phyloP scores from a whole-genome alignment of 345 rosid genomes.

The Ceriops tagal region DNA sequence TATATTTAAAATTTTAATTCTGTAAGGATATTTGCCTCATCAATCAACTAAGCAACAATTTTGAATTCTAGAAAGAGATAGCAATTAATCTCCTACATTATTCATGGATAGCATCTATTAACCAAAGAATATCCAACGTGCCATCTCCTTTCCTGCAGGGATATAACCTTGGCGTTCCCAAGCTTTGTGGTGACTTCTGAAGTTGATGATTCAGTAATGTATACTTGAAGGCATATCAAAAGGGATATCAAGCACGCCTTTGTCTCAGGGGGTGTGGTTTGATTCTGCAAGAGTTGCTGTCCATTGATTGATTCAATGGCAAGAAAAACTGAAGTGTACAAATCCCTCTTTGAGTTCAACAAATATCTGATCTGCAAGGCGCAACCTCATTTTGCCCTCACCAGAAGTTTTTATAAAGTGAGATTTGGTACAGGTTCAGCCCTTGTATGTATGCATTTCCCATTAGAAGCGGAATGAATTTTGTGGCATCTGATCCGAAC shows the following conservation, averaged over 20 bases:
- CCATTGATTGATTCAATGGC: not conserved
- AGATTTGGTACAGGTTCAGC: not conserved
- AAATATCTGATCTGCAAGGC: not conserved
- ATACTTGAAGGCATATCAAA: no score
- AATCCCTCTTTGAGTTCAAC: not conserved
- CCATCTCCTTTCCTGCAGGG: constrained; percentile 44
- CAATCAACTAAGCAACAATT: no score
- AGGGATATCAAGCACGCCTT: no score
- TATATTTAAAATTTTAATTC: no score
- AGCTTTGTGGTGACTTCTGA: constrained; percentile 61
- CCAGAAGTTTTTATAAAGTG: no score
- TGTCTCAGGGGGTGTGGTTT: no score
- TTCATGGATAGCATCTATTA: no score
- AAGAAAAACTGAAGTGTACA: constrained; percentile 1
- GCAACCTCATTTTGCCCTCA: constrained; percentile 9
- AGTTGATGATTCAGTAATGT: constrained; percentile 53
- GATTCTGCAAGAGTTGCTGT: no score
- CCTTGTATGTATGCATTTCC: not conserved
- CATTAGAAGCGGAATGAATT: constrained; percentile 1
- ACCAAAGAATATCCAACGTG: not conserved
- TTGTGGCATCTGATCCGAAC: constrained; percentile 3
- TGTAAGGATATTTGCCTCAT: no score
- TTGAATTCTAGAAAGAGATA: no score
- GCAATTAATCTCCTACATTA: no score
- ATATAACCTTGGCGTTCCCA: constrained; percentile 75